Conservation (phyloP, 305 asterid species). For the Solanum hybrid region DNA sequence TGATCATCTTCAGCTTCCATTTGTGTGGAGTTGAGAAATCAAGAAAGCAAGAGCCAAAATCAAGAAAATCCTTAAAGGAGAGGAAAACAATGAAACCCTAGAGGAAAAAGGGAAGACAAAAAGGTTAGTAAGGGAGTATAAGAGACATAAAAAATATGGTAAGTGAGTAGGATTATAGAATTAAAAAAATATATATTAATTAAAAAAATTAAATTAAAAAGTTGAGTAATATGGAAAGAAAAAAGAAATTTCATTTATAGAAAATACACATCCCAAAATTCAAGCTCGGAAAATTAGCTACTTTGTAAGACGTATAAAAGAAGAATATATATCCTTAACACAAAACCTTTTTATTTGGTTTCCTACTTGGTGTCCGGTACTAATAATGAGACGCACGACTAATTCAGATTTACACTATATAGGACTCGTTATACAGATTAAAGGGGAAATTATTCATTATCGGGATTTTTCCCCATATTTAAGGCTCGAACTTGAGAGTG, state of each 20-base stretch:
- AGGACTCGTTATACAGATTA: neutral
- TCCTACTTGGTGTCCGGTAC: neutral
- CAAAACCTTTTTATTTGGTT: neutral
- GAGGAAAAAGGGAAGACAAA: neutral
- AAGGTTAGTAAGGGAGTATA: neutral
- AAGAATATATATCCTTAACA: neutral
- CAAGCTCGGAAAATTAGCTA: neutral
- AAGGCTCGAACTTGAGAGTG: neutral
- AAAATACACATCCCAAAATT: neutral
- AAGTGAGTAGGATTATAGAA: neutral
- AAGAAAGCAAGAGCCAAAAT: neutral
- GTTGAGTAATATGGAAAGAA: neutral
- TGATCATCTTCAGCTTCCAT: conserved; percentile 3
- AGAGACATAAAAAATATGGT: conserved; percentile 1
- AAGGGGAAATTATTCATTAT: too few species aligned
- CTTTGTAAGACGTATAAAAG: neutral
- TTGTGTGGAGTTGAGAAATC: neutral
- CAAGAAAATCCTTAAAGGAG: neutral
- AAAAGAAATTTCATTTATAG: neutral
- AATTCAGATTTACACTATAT: neutral
- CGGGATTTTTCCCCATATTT: neutral
- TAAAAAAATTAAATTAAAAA: neutral
- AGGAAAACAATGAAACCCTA: neutral
- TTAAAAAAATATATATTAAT: neutral
- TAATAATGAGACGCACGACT: neutral